Conservation (phyloP, 345 rosid species). For the Salix koriyanagi region DNA sequence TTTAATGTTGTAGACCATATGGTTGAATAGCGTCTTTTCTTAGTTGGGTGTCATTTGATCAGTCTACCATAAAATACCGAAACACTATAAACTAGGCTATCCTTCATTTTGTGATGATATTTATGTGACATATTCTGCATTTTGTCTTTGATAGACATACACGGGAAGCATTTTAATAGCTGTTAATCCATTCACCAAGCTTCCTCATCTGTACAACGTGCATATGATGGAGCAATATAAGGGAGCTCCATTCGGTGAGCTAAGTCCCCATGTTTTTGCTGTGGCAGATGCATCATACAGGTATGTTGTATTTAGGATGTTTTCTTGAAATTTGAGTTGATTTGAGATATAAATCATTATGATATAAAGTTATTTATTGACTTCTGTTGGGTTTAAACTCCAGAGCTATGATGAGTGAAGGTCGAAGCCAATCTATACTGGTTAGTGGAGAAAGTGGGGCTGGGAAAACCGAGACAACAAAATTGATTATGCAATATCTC, state of each 20-base stretch:
- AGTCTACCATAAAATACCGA: background rate
- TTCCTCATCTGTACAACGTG: slow-evolving; percentile 92
- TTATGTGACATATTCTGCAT: background rate
- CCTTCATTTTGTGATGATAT: slow-evolving; percentile 2
- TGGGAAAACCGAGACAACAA: slow-evolving; percentile 99
- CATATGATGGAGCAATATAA: slow-evolving; percentile 99
- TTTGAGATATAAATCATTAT: slow-evolving; percentile 12
- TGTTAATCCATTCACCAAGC: slow-evolving; percentile 94
- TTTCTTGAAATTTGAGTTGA: slow-evolving; percentile 3
- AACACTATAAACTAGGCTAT: background rate
- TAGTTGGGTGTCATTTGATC: background rate
- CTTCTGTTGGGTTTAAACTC: slow-evolving; percentile 26
- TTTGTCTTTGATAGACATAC: slow-evolving; percentile 59
- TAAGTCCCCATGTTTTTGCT: slow-evolving; percentile 99
- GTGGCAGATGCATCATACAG: slow-evolving; percentile 97
- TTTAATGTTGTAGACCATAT: background rate
- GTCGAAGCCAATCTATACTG: slow-evolving; percentile 89
- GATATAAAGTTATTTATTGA: slow-evolving; percentile 20
- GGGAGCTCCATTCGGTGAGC: slow-evolving; percentile 95
- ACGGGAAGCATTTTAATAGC: slow-evolving; percentile 98
- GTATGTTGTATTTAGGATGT: slow-evolving; percentile 31
- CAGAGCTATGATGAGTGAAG: slow-evolving; percentile 89
- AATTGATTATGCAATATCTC: slow-evolving; percentile 94
- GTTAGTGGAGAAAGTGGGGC: slow-evolving; percentile 99
- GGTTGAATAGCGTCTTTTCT: background rate